Evolutionary conservation across 2,329 filamentous ascomycete species (phyloP), one percentile per base, ranked within the genome.

Genomic region (Stagonosporopsis chrysanthemi): DNA sequence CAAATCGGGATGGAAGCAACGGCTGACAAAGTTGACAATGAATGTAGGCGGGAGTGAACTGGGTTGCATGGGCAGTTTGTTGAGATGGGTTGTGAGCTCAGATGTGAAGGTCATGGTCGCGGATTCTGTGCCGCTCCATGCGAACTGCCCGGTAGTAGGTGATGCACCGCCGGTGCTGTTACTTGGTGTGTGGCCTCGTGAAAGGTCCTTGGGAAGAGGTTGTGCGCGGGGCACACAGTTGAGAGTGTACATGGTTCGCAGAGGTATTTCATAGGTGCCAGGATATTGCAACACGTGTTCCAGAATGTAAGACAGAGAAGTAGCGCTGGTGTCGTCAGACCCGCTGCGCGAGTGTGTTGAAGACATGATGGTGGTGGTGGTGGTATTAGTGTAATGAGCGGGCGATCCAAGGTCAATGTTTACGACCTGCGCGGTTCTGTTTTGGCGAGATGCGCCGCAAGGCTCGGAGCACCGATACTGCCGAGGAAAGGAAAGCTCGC

Each of bases 181-280:
- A 31, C 72, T 73, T 8, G 76, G 71, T 4, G 75, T 78, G 68
- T 56, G 75, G 63, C 70, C 65, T 50, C 68, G 67, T 44, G 66
- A 64, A 8, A 65, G 44, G 23, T 69, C 64, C 40, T 65, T 69
- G 29, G 73, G 74, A 12, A 76, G 63, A 39, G 75, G 72, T 35
- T 78, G 75, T n/a, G 77, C 75, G 47, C 79, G 81, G 17, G 85
- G 81, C 17, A 83, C 82, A 60, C 83, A 86, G 69, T 89, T 89
- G 72, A 89, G 80, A 24, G 83, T 83, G 77, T 88, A 89, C 84
- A 89, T 88, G 61, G 85, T 88, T 55, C 86, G 83, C 26, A 89
- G 79, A 19, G 87, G 87, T 29, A 89, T 85, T 66, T 89, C 87
- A 68, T 89, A 88, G 64, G 80, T 84, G 66, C 81, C 82, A 8